These are phyloP conservation scores for Cutaneotrichosporon arboriforme DNA, from an alignment of 1,284 basidiomycete genomes.

Conservation along the genomic window DNA sequence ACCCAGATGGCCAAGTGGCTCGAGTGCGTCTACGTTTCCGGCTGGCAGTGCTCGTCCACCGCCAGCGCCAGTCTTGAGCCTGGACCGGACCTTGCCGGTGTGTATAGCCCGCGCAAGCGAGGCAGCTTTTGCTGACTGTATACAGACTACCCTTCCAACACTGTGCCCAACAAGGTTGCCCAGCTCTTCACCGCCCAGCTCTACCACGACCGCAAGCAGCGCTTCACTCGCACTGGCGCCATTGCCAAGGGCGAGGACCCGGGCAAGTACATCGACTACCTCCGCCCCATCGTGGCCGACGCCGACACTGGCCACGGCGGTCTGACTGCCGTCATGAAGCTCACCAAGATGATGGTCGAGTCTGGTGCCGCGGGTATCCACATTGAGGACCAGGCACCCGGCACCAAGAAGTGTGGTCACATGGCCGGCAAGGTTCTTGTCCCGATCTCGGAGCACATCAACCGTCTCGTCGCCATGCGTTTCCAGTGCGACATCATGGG, in stretches of 20 bases:
- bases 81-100: slow-evolving; percentile 82
- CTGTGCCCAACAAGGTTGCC: slow-evolving; percentile 60
- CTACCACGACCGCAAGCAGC: slow-evolving; percentile 61
- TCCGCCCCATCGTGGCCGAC: slow-evolving; percentile 89
- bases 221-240: slow-evolving; percentile 56
- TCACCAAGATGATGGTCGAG: slow-evolving; percentile 74
- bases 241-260: slow-evolving; percentile 51
- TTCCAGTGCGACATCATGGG: slow-evolving; percentile 77
- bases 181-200: slow-evolving; percentile 60
- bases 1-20: slow-evolving; percentile 94
- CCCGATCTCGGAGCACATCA: slow-evolving; percentile 69
- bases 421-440: slow-evolving; percentile 68
- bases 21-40: slow-evolving; percentile 92
- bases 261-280: slow-evolving; percentile 63
- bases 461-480: slow-evolving; percentile 69
- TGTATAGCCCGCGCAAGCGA: not conserved
- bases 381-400: slow-evolving; percentile 69
- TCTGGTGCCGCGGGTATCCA: slow-evolving; percentile 67
- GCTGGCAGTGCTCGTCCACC: slow-evolving; percentile 89
- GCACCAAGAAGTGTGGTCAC: slow-evolving; percentile 56
- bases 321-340: slow-evolving; percentile 91
- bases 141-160: slow-evolving; percentile 58
- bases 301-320: slow-evolving; percentile 73
- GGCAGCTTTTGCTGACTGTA: not conserved
- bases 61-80: slow-evolving; percentile 93